Base-by-base conservation (phyloP, 371 early-diverging fungal species). In the Mortierella polycephala region DNA sequence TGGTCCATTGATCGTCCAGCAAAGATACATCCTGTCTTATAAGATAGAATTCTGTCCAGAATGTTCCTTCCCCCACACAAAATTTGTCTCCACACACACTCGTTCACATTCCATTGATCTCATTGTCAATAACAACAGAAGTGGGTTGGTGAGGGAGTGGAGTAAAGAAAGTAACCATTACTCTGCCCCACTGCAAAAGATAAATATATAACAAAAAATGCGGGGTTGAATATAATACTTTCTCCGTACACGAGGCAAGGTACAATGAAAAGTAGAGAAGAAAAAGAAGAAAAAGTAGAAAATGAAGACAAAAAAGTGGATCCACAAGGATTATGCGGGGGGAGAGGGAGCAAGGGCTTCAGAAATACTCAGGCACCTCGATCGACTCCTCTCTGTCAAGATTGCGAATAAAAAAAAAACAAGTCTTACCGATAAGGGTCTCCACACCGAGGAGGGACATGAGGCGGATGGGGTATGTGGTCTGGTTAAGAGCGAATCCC, bases 401-500 rank as follows among this genome's bases (percentile, higher is more conserved):
- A 54, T 21, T 14, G 14, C n/a, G 21, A 54, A 56, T 46, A 9
- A 41, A 1, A 45, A 14, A 41, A 46, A 30, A 60, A 7, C 9
- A n/a, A 39, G n/a, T 7, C 74, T 79, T 83, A 85, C 86, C 86
- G 47, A 96, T 85, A 60, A 96, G 81, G 18, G 87, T 87, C 64
- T 92, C 71, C 45, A 94, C 92, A 11, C 96, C 96, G 39, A 98
- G 82, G 47, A 94, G 85, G 44, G 85, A 82, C 91, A 98, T 90
- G 45, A 98, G 92, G 46, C 98, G 93, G 50, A 97, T 87, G 37
- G 98, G 97, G 70, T 94, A 93, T 13, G 94, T 92, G 44, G 91
- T 90, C 69, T 94, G 92, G 61, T 88, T 85, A 39, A 91, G 81
- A 13, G 87, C 83, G 72, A 95, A 91, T 13, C 98, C 98, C 85